Evolutionary conservation across 441 rosid genomes (phyloP).

Genomic region (Jatropha multifida): DNA sequence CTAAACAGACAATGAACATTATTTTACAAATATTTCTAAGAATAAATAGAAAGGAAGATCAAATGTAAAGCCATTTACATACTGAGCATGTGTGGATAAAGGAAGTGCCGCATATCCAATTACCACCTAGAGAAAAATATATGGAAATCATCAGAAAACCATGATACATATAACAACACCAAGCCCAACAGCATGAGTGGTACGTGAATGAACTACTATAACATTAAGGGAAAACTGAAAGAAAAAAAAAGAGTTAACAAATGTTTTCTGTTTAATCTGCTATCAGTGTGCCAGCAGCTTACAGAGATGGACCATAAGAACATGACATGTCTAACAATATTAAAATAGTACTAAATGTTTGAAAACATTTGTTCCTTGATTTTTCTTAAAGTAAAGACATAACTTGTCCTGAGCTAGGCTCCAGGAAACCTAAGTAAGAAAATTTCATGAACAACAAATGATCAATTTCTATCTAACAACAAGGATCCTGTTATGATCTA

Average conservation of each 20-base stretch:
- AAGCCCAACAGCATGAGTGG: not conserved
- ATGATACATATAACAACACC: not conserved
- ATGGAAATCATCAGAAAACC: constrained; percentile 16
- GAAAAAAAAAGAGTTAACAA: not conserved
- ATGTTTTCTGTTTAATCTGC: not conserved
- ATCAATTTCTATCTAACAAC: not conserved
- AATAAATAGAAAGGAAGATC: not conserved
- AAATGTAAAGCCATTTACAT: constrained; percentile 42
- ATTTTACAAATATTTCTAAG: not conserved
- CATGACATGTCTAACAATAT: not conserved
- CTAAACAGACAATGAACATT: not conserved
- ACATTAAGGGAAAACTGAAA: not conserved
- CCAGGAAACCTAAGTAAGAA: not conserved
- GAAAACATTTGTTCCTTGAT: not conserved
- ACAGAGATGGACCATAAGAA: not conserved
- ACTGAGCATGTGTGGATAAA: constrained; percentile 88
- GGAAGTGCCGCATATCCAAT: constrained; percentile 98
- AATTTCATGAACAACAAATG: not conserved
- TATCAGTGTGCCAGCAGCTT: constrained; percentile 4
- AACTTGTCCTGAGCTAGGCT: not conserved
- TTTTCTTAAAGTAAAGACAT: not conserved
- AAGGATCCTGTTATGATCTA: not conserved
- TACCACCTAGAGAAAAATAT: constrained; percentile 55
- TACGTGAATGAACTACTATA: not conserved
- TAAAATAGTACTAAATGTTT: not conserved